phyloP scores from a whole-genome alignment of 805 yeast genomes.

The Sugiyamaella floridensis region DNA sequence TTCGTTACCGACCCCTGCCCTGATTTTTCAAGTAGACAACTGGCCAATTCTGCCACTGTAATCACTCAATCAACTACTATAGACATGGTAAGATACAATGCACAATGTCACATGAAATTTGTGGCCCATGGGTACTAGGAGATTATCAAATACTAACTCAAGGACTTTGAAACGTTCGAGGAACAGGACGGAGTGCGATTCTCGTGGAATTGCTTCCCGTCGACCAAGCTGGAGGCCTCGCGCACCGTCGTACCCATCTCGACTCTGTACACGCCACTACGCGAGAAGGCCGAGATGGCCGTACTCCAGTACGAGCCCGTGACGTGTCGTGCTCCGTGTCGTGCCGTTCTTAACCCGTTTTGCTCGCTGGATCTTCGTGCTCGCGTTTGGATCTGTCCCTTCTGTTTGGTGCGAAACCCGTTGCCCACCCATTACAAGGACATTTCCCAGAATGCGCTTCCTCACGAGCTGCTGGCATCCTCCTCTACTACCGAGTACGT shows the following conservation, averaged over 20 bases:
- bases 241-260: constrained; percentile 93
- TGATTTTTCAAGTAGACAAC: neutral
- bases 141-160: neutral
- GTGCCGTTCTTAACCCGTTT: constrained; percentile 79
- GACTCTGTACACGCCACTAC: constrained; percentile 89
- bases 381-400: constrained; percentile 77
- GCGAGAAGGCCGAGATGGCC: constrained; percentile 67
- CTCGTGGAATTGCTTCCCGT: constrained; percentile 84
- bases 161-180: constrained; percentile 54
- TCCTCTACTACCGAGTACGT: constrained; percentile 81
- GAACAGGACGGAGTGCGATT: constrained; percentile 62
- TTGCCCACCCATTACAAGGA: constrained; percentile 81
- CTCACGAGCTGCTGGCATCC: constrained; percentile 65
- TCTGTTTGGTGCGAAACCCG: constrained; percentile 71
- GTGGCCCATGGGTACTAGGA: neutral
- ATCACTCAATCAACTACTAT: neutral
- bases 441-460: constrained; percentile 71
- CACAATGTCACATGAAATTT: neutral
- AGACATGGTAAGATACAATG: neutral
- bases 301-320: constrained; percentile 82
- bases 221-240: constrained; percentile 80
- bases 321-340: constrained; percentile 73
- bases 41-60: neutral
- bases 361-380: constrained; percentile 65
- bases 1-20: neutral